Conservation (phyloP, 345 rosid species). For the Hibiscus syriacus region DNA sequence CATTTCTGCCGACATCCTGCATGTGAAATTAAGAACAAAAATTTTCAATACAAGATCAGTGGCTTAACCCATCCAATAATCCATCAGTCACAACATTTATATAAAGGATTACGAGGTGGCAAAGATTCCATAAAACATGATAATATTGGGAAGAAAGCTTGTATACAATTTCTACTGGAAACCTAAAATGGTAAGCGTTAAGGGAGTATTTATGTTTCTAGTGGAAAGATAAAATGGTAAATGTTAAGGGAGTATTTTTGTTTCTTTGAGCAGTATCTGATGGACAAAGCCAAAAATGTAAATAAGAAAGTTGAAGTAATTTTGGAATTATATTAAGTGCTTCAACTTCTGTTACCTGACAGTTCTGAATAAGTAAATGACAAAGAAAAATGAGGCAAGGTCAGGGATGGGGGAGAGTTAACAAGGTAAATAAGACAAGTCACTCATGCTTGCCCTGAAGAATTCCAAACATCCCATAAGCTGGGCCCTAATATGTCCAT, state of each 20-base stretch:
- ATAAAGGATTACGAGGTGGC: not conserved
- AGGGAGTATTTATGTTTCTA: not conserved
- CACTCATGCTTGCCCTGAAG: constrained; percentile 90
- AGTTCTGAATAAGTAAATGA: not conserved
- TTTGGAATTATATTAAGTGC: no score
- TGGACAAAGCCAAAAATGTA: no score
- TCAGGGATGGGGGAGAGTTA: not conserved
- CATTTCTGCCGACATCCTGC: constrained; percentile 95
- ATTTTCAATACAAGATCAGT: not conserved
- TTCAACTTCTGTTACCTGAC: not conserved
- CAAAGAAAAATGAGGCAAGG: not conserved
- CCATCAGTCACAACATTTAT: not conserved
- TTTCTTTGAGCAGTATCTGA: not conserved
- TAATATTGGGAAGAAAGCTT: not conserved
- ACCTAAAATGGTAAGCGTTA: not conserved
- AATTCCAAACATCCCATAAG: constrained; percentile 98
- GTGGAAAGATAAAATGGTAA: not conserved
- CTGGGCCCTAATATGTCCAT: constrained; percentile 99
- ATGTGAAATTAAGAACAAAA: constrained; percentile 1
- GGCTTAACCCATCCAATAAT: not conserved
- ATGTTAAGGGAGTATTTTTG: not conserved
- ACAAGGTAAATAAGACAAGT: constrained; percentile 9
- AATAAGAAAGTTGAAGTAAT: no score
- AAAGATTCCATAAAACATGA: not conserved
- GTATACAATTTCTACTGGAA: not conserved